Evolutionary conservation across 257 asterid genomes (phyloP), one percentile per base, ranked within the genome.

Genomic region (Solanum etuberosum): DNA sequence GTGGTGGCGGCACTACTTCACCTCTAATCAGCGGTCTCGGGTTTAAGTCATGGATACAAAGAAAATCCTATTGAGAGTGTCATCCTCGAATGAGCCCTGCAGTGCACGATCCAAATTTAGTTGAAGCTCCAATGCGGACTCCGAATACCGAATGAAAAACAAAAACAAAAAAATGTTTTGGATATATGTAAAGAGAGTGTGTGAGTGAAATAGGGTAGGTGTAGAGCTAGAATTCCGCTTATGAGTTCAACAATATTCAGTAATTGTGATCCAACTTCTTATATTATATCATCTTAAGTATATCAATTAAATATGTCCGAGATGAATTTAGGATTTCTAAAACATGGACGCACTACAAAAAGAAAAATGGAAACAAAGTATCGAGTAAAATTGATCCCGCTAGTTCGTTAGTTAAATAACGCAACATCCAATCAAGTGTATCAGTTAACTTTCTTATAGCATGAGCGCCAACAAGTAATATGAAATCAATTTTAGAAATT

Each of bases 21-120:
- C 0, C 3, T 5, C 3, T 48, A 48, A 48, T 48, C 5, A 48
- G 57, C 3, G 21, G 2, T 48, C 0, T 48, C 1, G 3, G 1
- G 0, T 48, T 48, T 3, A 20, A 48, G 6, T 0, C 1, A 2
- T 5, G 18, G 6, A 1, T 48, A 16, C 5, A 0, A 48, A 14
- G 7, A 46, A 46, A 46, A 46, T 46, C 0, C 1, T 14, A 48
- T 5, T 48, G 57, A 14, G 21, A 48, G 18, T 0, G 6, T 14
- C 2, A 48, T 3, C 21, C 14, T 2, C 0, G 3, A 48, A 48
- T 2, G 57, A 48, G 21, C 14, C 21, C 5, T 14, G 57, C 57
- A 48, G 18, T 48, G 20, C 0, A 1, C 5, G 20, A 48, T 48
- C 0, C 3, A 1, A 48, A 48, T 48, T 48, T 48, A 48, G 1